Evolutionary conservation across 352 stramenopile genomes (phyloP).

Genomic region (Pythium aphanidermatum): DNA sequence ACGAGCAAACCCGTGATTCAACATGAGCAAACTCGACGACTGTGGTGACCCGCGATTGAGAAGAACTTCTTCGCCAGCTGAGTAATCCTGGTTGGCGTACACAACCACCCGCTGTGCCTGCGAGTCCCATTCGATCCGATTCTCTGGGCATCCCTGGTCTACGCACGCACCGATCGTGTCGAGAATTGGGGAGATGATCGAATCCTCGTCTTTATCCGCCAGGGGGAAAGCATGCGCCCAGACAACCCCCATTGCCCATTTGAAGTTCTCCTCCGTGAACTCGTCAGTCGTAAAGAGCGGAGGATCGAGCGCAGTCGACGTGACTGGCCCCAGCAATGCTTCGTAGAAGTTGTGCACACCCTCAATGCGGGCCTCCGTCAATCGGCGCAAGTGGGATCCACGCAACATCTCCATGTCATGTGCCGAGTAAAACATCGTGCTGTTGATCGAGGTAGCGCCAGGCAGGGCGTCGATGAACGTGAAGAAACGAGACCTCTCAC

Average conservation of each 20-base stretch:
- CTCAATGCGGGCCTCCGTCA: constrained; percentile 10
- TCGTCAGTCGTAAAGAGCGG: constrained; percentile 20
- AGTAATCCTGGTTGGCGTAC: constrained; percentile 20
- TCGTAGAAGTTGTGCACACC: constrained; percentile 20
- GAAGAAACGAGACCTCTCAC: constrained; percentile 14
- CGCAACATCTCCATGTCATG: constrained; percentile 18
- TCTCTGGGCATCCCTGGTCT: constrained; percentile 10
- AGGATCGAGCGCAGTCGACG: constrained; percentile 20
- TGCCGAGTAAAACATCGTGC: constrained; percentile 19
- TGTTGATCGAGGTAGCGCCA: constrained; percentile 5
- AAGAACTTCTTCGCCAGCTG: constrained; percentile 18
- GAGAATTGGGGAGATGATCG: constrained; percentile 17
- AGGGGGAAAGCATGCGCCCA: constrained; percentile 20
- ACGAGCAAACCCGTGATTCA: constrained; percentile 23
- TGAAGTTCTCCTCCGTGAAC: constrained; percentile 24
- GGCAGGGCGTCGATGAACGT: constrained; percentile 17
- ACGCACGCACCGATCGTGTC: constrained; percentile 22
- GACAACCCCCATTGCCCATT: constrained; percentile 24
- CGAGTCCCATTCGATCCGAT: constrained; percentile 10
- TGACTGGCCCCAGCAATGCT: constrained; percentile 16
- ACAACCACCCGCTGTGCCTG: constrained; percentile 12
- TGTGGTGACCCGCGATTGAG: constrained; percentile 6
- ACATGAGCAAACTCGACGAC: constrained; percentile 21
- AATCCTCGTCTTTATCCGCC: constrained; percentile 8
- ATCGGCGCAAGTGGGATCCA: constrained; percentile 17